Evolutionary conservation across 768 basidiomycete genomes (phyloP).

Genomic region (Tylopilus intermedius): DNA sequence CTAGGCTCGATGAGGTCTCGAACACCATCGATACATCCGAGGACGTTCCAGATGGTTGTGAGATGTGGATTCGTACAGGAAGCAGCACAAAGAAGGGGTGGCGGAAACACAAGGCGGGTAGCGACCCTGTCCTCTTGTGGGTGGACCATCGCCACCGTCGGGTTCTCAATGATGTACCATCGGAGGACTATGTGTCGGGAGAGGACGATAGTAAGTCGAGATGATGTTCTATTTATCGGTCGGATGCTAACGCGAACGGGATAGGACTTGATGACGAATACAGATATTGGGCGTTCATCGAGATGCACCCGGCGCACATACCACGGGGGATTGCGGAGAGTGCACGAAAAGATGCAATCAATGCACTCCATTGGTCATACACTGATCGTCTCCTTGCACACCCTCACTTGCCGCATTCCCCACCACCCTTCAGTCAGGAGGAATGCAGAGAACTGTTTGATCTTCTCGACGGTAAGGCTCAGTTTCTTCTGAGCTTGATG

Average conservation of each 20-base stretch:
- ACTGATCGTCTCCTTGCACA: conserved; percentile 71
- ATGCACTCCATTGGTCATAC: conserved; percentile 76
- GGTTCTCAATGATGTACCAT: conserved; percentile 44
- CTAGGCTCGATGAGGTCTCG: conserved; percentile 41
- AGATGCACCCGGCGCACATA: conserved; percentile 71
- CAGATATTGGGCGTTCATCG: conserved; percentile 78
- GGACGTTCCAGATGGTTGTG: conserved; percentile 43
- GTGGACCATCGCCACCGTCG: conserved; percentile 60
- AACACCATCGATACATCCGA: conserved; percentile 28
- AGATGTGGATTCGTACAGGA: conserved; percentile 57
- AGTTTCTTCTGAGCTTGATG: neutral
- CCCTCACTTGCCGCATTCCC: conserved; percentile 37
- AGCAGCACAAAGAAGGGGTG: conserved; percentile 26
- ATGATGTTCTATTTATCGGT: neutral
- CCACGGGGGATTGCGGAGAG: conserved; percentile 44
- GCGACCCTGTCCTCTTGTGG: conserved; percentile 46
- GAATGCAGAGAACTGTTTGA: conserved; percentile 73
- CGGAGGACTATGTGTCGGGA: conserved; percentile 21
- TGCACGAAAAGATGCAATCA: conserved; percentile 64
- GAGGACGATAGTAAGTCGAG: conserved; percentile 40
- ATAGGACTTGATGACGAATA: conserved; percentile 72
- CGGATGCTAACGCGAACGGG: neutral
- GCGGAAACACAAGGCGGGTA: conserved; percentile 27
- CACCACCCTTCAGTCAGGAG: conserved; percentile 67
- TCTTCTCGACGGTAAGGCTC: conserved; percentile 40